Evolutionary conservation across 306 rosid species (phyloP).

Genomic region (Purshia tridentata): DNA sequence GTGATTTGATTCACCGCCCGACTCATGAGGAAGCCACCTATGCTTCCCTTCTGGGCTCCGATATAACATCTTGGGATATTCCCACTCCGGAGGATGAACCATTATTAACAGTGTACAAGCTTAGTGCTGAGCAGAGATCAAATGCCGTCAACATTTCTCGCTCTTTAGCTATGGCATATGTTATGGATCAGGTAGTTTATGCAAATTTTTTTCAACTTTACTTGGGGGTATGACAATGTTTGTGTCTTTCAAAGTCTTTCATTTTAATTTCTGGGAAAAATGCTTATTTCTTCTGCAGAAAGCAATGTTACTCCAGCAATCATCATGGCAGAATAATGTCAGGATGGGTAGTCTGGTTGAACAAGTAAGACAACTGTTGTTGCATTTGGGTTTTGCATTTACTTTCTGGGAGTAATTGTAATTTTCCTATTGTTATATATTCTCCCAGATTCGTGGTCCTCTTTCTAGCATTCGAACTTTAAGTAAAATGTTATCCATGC

Average conservation of each 20-base stretch:
- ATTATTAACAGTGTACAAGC: conserved; percentile 31
- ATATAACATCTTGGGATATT: conserved; percentile 48
- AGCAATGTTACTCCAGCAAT: conserved; percentile 88
- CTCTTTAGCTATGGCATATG: conserved; percentile 86
- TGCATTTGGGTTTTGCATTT: conserved; percentile 9
- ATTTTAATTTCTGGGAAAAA: conserved; percentile 9
- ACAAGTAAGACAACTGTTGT: conserved; percentile 52
- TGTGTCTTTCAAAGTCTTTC: not conserved
- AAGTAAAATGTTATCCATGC: conserved; percentile 80
- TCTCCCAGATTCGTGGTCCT: conserved; percentile 81
- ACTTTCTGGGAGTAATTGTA: conserved; percentile 19
- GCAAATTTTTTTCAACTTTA: not conserved
- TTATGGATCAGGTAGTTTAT: conserved; percentile 92
- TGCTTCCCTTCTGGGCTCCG: conserved; percentile 44
- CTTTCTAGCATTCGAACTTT: conserved; percentile 87
- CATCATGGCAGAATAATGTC: conserved; percentile 90
- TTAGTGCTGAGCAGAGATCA: conserved; percentile 63
- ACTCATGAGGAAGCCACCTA: conserved; percentile 49
- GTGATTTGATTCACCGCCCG: conserved; percentile 22
- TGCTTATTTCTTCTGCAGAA: conserved; percentile 50
- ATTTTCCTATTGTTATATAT: conserved; percentile 21
- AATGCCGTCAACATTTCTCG: conserved; percentile 77
- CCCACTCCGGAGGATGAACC: conserved; percentile 32
- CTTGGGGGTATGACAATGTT: not conserved
- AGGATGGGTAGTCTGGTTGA: conserved; percentile 83